Percentiles rank a stretch among this genome's conserved stretches.
phyloP scores from a whole-genome alignment of 352 stramenopile species.

The Phytophthora gonapodyides region DNA sequence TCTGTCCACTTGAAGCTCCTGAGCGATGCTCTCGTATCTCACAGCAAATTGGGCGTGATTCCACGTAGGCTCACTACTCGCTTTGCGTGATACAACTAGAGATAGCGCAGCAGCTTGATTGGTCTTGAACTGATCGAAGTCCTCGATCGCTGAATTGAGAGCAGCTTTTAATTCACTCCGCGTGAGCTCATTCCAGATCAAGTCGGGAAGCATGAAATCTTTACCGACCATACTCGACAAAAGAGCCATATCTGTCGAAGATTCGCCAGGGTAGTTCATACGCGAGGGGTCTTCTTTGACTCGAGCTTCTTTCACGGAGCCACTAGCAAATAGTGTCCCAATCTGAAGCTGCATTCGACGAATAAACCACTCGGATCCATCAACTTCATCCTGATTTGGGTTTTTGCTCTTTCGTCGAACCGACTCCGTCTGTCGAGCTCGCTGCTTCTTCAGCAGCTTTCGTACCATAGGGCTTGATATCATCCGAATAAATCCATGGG shows the following conservation, averaged over 20 bases:
- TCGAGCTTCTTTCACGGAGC: slow-evolving; percentile 24
- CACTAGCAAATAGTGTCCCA: slow-evolving; percentile 43
- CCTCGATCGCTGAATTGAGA: slow-evolving; percentile 49
- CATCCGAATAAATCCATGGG: slow-evolving; percentile 79
- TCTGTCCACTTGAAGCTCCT: slow-evolving; percentile 66
- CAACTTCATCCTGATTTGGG: slow-evolving; percentile 24
- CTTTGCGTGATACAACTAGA: slow-evolving; percentile 32
- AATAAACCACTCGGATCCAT: slow-evolving; percentile 69
- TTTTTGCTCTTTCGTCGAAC: slow-evolving; percentile 34
- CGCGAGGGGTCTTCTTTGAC: slow-evolving; percentile 56
- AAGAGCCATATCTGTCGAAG: slow-evolving; percentile 62
- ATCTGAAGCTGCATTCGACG: slow-evolving; percentile 71
- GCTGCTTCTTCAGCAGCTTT: slow-evolving; percentile 68
- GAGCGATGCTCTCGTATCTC: slow-evolving; percentile 60
- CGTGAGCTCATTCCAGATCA: slow-evolving; percentile 77
- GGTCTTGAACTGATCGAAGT: slow-evolving; percentile 57
- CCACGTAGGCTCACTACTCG: slow-evolving; percentile 44
- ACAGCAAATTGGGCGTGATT: slow-evolving; percentile 76
- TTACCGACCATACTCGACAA: slow-evolving; percentile 69
- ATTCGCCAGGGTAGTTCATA: slow-evolving; percentile 81
- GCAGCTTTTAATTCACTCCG: slow-evolving; percentile 57
- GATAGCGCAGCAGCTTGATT: slow-evolving; percentile 29
- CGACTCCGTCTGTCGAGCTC: slow-evolving; percentile 42
- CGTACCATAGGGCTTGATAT: slow-evolving; percentile 58
- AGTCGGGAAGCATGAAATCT: slow-evolving; percentile 76